Evolutionary conservation across 2,329 filamentous ascomycete species (phyloP).

Genomic region (Fusarium hainanense): DNA sequence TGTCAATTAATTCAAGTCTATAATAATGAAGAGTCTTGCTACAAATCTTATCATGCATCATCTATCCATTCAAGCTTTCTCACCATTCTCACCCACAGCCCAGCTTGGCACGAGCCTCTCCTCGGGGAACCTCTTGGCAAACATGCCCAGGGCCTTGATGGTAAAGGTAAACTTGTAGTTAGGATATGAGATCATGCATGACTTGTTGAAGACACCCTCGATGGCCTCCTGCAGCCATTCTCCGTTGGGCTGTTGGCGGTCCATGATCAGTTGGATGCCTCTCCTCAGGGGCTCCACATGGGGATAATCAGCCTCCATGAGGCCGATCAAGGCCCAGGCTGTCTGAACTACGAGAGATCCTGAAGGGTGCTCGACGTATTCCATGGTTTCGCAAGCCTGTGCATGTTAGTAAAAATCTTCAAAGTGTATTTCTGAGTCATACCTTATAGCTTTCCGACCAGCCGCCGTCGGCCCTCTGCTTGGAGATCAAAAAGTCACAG

Average conservation of each 20-base stretch:
- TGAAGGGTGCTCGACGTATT: constrained; percentile 78
- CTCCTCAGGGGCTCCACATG: constrained; percentile 76
- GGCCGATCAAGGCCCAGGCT: constrained; percentile 84
- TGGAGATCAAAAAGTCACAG: constrained; percentile 86
- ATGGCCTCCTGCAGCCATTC: constrained; percentile 97
- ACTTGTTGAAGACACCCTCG: constrained; percentile 98
- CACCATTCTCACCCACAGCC: constrained; percentile 9
- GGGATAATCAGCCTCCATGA: constrained; percentile 86
- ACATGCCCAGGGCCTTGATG: constrained; percentile 93
- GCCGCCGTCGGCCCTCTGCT: constrained; percentile 88
- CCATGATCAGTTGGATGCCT: constrained; percentile 84
- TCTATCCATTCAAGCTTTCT: background rate
- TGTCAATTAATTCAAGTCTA: background rate
- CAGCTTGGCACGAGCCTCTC: constrained; percentile 59
- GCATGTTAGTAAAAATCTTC: constrained; percentile 22
- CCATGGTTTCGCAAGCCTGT: constrained; percentile 79
- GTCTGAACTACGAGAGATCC: constrained; percentile 94
- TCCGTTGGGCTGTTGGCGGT: constrained; percentile 85
- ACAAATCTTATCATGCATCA: background rate
- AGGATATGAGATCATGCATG: constrained; percentile 98
- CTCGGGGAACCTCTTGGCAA: constrained; percentile 76
- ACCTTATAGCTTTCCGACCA: constrained; percentile 96
- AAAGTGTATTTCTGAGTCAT: constrained; percentile 31
- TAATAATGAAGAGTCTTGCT: background rate
- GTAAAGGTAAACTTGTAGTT: constrained; percentile 99